Evolutionary conservation across 2,329 filamentous ascomycete genomes (phyloP), one percentile per base, ranked within the genome.

Genomic region (Microcera coccophila): DNA sequence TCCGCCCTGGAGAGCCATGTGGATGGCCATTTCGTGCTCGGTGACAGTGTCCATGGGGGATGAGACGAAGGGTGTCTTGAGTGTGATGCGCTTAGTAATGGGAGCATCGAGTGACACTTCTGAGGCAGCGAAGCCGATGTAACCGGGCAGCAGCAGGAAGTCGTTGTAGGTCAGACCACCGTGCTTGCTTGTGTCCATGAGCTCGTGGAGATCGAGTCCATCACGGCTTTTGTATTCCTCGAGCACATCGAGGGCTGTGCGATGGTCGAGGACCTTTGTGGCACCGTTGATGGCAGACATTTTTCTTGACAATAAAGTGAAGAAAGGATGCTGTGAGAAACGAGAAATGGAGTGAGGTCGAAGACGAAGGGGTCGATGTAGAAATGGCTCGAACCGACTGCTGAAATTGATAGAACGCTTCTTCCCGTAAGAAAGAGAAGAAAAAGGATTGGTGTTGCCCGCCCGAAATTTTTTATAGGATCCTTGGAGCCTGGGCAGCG

Each of bases 1-100:
- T 61, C 88, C 88, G 59, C 88, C 88, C 63, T 93, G 85, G 22
- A 93, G 78, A 39, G 88, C 88, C 79, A 94, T 95, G 73, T 96
- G 88, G 60, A 98, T 97, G 53, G 93, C 94, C 94, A 98, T 98
- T 68, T 95, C 91, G 73, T 95, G 87, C 75, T 98, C 93, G 33
- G 94, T 98, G 66, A 98, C 93, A 9, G 93, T 98, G 74, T 98
- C 93, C 93, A 98, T 98, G 61, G 94, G 93, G 29, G 93, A 97
- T 36, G 93, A 98, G 54, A 97, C 81, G 62, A 98, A 90, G 47
- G 93, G 93, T 5, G 90, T 94, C 81, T 96, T 98, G 66, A 98
- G 78, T 26, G 87, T 83, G 70, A 98, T 95, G 62, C 89, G 84
- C 81, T 94, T 95, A 57, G 93, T 98, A 61, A 98, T 79, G 45